Evolutionary conservation across 345 rosid genomes (phyloP).

Genomic region (Linum lewisii): DNA sequence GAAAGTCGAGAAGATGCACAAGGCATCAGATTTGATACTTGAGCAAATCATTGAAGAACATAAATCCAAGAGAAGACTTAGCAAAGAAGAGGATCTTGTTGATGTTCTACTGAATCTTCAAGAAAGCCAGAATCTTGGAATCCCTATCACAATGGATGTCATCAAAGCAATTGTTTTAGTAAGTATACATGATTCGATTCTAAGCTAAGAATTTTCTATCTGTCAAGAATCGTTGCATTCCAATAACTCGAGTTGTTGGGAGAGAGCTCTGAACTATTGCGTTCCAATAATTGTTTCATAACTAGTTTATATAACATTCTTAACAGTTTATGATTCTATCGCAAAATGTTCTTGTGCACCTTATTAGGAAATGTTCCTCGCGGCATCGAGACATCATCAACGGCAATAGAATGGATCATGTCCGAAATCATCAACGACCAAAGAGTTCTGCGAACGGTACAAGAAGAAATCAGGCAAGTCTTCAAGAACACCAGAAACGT

Average conservation of each 20-base stretch:
- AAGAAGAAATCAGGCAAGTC: slow-evolving; percentile 1
- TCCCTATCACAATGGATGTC: no score
- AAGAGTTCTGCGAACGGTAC: background rate
- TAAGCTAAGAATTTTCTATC: no score
- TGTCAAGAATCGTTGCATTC: no score
- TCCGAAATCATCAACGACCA: background rate
- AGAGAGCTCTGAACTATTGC: no score
- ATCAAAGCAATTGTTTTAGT: no score
- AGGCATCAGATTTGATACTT: background rate
- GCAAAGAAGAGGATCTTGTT: background rate
- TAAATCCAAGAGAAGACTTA: background rate
- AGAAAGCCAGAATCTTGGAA: background rate
- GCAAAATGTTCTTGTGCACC: background rate
- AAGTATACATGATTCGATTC: no score
- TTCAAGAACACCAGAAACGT: background rate
- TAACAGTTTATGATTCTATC: background rate
- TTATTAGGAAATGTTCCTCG: background rate
- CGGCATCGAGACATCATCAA: background rate
- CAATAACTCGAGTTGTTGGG: no score
- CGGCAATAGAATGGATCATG: background rate
- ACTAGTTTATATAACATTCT: no score
- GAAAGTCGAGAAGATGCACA: background rate
- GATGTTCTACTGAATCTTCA: background rate
- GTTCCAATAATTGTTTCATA: no score
- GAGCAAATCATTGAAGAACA: background rate